Conservation (phyloP, 495 filamentous ascomycete species). For the Massariosphaeria phaeospora region DNA sequence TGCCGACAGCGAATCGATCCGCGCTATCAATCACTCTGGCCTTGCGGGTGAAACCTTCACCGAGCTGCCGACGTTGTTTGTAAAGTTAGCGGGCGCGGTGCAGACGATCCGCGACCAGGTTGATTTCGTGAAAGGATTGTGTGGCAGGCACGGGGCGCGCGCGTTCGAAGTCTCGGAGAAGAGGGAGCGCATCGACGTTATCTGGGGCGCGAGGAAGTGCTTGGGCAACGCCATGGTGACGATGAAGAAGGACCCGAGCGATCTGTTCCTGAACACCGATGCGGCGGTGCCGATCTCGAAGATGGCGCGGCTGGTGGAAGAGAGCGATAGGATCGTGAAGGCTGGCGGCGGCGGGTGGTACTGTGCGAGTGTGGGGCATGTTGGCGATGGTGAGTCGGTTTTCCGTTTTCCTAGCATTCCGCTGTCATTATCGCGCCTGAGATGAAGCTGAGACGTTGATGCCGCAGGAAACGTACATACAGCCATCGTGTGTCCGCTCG, state of each 20-base stretch:
- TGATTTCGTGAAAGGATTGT: conserved; percentile 56
- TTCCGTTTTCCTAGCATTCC: background rate
- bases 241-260: conserved; percentile 48
- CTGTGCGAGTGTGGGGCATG: conserved; percentile 70
- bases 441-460: background rate
- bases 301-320: conserved; percentile 67
- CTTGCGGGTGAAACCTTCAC: conserved; percentile 63
- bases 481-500: conserved; percentile 11
- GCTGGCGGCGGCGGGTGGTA: conserved; percentile 33
- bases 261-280: conserved; percentile 73
- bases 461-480: conserved; percentile 24
- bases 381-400: conserved; percentile 77
- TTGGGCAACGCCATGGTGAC: conserved; percentile 67
- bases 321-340: conserved; percentile 52
- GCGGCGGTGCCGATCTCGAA: conserved; percentile 72
- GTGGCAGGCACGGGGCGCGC: conserved; percentile 53
- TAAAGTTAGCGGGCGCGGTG: conserved; percentile 79
- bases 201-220: conserved; percentile 78
- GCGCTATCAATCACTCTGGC: conserved; percentile 73
- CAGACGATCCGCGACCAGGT: conserved; percentile 75
- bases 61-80: conserved; percentile 84
- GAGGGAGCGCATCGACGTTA: conserved; percentile 6
- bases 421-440: background rate
- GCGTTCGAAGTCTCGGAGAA: conserved; percentile 71
- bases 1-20: conserved; percentile 84